A percentile compares a stretch with the other conserved stretches of the same genome.
These are phyloP conservation scores for Yamadazyma atlantica DNA, from an alignment of 1,139 yeast genomes.

Conservation along the genomic window DNA sequence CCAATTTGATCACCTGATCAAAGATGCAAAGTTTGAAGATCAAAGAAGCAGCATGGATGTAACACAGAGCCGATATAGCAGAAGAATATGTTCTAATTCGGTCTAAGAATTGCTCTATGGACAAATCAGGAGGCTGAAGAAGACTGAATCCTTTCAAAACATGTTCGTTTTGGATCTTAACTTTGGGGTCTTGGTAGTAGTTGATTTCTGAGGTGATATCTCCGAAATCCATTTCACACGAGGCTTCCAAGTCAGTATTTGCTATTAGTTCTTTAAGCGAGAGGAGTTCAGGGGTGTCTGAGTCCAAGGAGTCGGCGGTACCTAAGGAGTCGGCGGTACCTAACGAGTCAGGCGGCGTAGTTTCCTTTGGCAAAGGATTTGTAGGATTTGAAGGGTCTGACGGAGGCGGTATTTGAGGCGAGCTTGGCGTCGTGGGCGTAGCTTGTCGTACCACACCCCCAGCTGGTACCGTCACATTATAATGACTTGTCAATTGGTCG, in stretches of 20 bases:
- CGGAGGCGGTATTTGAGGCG: no score
- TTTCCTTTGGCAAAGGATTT: no score
- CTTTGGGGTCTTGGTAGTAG: slow-evolving; percentile 17
- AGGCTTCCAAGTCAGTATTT: slow-evolving; percentile 11
- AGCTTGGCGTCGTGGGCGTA: slow-evolving; percentile 1
- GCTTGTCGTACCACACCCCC: not conserved
- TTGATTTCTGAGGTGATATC: slow-evolving; percentile 21
- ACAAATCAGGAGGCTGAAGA: slow-evolving; percentile 34
- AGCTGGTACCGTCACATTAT: no score
- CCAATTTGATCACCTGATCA: slow-evolving; percentile 32
- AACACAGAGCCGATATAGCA: slow-evolving; percentile 40
- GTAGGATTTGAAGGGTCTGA: not conserved
- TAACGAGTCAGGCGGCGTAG: slow-evolving; percentile 2
- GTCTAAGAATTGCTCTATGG: slow-evolving; percentile 36
- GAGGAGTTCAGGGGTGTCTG: no score
- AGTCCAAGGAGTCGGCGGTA: slow-evolving; percentile 3
- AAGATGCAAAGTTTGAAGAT: slow-evolving; percentile 37
- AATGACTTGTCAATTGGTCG: slow-evolving; percentile 25
- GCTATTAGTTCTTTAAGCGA: slow-evolving; percentile 10
- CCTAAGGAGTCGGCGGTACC: slow-evolving; percentile 1
- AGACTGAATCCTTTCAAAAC: slow-evolving; percentile 36
- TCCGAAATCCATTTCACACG: slow-evolving; percentile 14
- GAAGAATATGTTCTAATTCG: slow-evolving; percentile 45
- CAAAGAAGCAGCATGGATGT: slow-evolving; percentile 42
- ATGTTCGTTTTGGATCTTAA: slow-evolving; percentile 24